Percentiles rank a stretch among this genome's conserved stretches.
These are phyloP conservation scores for Phytophthora uliginosa DNA, from an alignment of 352 stramenopile genomes.

Conservation along the genomic window DNA sequence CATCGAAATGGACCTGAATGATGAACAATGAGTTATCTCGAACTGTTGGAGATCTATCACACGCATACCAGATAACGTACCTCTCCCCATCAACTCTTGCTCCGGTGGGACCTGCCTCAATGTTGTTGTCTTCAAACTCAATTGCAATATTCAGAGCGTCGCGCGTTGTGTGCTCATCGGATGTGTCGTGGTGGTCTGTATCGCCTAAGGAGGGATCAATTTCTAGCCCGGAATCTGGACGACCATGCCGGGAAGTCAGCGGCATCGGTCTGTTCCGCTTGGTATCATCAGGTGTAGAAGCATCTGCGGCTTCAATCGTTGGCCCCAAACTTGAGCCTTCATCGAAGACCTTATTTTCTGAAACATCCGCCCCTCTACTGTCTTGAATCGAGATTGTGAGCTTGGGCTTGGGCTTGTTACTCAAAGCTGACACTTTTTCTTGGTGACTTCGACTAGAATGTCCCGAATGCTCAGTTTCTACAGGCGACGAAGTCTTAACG, in stretches of 20 bases:
- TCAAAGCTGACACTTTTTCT: conserved; percentile 8
- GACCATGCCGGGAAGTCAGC: conserved; percentile 4
- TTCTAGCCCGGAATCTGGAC: conserved; percentile 11
- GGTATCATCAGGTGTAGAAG: conserved; percentile 12
- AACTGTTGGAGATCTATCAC: conserved; percentile 1
- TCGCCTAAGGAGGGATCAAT: conserved; percentile 10
- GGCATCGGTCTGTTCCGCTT: conserved; percentile 11
- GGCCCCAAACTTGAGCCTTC: conserved; percentile 16
- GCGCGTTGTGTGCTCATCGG: conserved; percentile 17
- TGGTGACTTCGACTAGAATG: not conserved
- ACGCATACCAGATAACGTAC: conserved; percentile 12
- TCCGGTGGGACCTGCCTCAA: not conserved
- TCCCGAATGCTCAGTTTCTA: not conserved
- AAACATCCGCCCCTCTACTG: not conserved
- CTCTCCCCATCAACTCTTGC: conserved; percentile 17
- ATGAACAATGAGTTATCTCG: not conserved
- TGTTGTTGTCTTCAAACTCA: conserved; percentile 47
- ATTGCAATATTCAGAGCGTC: conserved; percentile 42
- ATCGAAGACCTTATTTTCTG: not conserved
- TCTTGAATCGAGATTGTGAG: conserved; percentile 8
- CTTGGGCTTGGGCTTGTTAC: not conserved
- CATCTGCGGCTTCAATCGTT: conserved; percentile 24
- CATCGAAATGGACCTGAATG: conserved; percentile 32
- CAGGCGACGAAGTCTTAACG: not conserved
- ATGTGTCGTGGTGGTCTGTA: conserved; percentile 21